These are phyloP conservation scores for Picochlorum sp. DNA, from an alignment of 139 green algal species.

Conservation along the genomic window DNA sequence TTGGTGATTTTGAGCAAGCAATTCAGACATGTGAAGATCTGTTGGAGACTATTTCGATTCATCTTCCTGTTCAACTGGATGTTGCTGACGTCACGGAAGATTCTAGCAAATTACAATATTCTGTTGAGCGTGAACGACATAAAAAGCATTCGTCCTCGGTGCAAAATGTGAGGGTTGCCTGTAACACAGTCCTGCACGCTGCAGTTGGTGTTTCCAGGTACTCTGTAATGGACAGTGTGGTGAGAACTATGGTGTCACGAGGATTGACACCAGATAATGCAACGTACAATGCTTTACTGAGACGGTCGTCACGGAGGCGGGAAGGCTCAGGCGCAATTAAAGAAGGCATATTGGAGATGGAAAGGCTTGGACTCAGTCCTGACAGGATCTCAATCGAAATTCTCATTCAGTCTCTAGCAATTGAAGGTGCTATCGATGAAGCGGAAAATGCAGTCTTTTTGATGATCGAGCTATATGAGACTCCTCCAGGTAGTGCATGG, in stretches of 20 bases:
- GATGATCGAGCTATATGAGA: neutral
- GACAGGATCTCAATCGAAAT: neutral
- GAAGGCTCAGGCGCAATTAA: conserved; percentile 1
- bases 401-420: neutral
- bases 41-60: neutral
- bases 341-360: conserved; percentile 3
- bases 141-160: neutral
- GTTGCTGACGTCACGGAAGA: neutral
- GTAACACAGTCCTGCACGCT: conserved; percentile 1
- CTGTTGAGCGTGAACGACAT: neutral
- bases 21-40: neutral
- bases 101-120: neutral
- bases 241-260: neutral
- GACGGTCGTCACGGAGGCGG: neutral
- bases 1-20: neutral
- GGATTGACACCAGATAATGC: neutral
- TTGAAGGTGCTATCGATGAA: neutral
- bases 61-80: neutral
- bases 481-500: neutral
- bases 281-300: conserved; percentile 3
- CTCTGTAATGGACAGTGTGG: neutral
- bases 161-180: neutral
- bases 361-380: neutral
- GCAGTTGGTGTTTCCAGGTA: neutral
- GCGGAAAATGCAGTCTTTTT: neutral